Base-by-base conservation (phyloP, 768 basidiomycete species). In the Tricholoma matsutake region DNA sequence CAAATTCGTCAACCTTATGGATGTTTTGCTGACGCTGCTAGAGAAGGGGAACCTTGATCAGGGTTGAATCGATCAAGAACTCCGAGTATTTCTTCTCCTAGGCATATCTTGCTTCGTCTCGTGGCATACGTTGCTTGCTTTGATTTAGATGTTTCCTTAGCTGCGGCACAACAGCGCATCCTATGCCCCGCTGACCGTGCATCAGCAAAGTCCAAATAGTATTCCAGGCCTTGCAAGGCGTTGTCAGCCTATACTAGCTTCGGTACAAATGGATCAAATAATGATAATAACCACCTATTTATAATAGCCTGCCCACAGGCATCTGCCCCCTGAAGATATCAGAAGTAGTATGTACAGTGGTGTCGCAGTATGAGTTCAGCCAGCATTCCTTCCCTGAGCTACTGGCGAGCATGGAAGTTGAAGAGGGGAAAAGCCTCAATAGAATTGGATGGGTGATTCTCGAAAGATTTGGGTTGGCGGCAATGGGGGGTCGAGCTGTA, bases 41-140 rank as follows among this genome's bases (percentile, higher is more conserved):
- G 70, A 84, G 73, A 93, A 92, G 77, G 96, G 96, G 58, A 78
- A 79, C 59, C 97, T n/a, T n/a, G n/a, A n/a, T 98, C 72, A 83
- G 92, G 64, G 93, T 98, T 63, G 79, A 84, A 67, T 80, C 79
- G 62, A 95, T 98, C 75, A 89, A 89, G 71, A 75, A 85, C 60
- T 92, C 90, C 45, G 80, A 81, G 37, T 98, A 98, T 75, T 98
- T 98, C 83, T 98, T 98, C 82, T 96, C 95, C 45, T 97, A 83
- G 75, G 65, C 31, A 47, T 56, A 31, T 39, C 16, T 20, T 32
- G 5, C 52, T n/a, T 31, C 18, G n/a, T 34, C 31, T 7, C 29
- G 4, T 11, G 31, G 32, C 28, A 28, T 51, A 16, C 39, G 16
- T 5, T n/a, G 29, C 43, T 55, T 20, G 54, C 29, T 29, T 37